A percentile compares a stretch with the other conserved stretches of the same genome.
phyloP scores from a whole-genome alignment of 768 basidiomycete genomes.

The Lentinula raphanica region DNA sequence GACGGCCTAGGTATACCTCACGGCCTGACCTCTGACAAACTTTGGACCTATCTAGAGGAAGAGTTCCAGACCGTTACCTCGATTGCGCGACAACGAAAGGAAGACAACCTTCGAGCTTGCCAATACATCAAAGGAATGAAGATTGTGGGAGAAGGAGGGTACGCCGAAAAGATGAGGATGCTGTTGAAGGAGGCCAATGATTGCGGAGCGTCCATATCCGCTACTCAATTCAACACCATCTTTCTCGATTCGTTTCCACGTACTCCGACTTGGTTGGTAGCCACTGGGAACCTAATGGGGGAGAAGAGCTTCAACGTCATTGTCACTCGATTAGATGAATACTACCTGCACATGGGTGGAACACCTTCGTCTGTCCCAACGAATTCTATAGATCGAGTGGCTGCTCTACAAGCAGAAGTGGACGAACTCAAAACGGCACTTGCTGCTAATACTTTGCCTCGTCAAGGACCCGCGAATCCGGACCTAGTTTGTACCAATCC shows the following conservation, averaged over 20 bases:
- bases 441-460: neutral
- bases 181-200: neutral
- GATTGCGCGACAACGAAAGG: no score
- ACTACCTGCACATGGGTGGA: neutral
- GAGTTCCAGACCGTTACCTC: neutral
- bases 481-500: constrained; percentile 6
- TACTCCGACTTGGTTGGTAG: neutral
- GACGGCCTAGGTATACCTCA: neutral
- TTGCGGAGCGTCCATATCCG: neutral
- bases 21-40: neutral
- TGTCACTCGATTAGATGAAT: neutral
- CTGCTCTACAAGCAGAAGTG: neutral
- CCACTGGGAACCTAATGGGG: neutral
- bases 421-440: neutral
- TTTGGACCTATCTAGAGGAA: neutral
- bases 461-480: neutral
- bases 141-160: neutral
- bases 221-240: neutral
- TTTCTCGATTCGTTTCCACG: neutral
- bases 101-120: neutral
- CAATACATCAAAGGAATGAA: neutral
- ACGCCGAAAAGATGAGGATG: no score
- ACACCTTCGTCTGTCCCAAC: neutral
- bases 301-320: neutral
- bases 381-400: neutral